These are phyloP conservation scores for Pichia sp. DNA, from an alignment of 1,139 yeast genomes.

Conservation along the genomic window DNA sequence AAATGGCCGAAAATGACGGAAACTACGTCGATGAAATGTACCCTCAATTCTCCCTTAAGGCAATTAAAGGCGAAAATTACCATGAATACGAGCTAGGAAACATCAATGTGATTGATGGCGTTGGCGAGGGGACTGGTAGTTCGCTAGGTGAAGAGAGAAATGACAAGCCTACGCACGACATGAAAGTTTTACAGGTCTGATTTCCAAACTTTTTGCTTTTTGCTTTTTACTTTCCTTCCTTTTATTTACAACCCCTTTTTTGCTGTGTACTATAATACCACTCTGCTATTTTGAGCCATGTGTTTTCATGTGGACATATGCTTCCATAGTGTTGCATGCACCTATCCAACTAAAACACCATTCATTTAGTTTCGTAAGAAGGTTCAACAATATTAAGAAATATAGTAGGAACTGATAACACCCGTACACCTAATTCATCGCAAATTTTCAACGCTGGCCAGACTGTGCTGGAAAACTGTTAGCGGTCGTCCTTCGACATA, in stretches of 20 bases:
- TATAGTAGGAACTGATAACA: not conserved
- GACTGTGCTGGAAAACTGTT: not conserved
- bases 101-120: slow-evolving; percentile 10
- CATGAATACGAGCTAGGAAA: slow-evolving; percentile 7
- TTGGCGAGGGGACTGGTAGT: not conserved
- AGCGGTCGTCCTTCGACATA: not conserved
- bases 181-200: slow-evolving; percentile 7
- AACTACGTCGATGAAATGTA: slow-evolving; percentile 18
- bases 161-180: slow-evolving; percentile 1
- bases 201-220: not conserved
- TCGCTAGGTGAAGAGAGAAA: not conserved
- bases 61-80: slow-evolving; percentile 7
- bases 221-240: not conserved
- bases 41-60: slow-evolving; percentile 13
- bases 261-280: not conserved
- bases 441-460: not conserved
- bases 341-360: no score
- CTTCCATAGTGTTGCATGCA: no score
- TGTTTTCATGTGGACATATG: no score
- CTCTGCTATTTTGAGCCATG: no score
- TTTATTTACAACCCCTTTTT: not conserved
- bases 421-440: not conserved
- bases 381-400: no score
- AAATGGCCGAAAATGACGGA: slow-evolving; percentile 36
- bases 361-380: no score